Base-by-base conservation (phyloP, 179 eudicot genomes). In the Heliamphora pulchella region DNA sequence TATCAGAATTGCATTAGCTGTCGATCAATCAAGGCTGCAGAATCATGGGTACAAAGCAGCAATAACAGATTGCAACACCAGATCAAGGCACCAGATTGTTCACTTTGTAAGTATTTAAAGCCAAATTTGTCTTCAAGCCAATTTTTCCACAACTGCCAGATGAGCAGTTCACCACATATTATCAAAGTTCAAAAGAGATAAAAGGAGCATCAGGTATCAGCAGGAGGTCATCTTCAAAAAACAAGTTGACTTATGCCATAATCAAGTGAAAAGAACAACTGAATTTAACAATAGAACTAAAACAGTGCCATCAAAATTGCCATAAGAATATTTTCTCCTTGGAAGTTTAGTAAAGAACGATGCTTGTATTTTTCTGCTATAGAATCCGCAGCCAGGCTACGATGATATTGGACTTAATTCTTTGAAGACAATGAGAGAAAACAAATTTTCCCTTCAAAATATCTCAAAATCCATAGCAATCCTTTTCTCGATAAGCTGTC, bases 301-400 rank as follows among this genome's bases (percentile, higher is more conserved):
- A 72, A 18, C 2, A 51, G 10, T 6, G 13, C 59, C 76, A 20
- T 51, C 1, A 1, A 70, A 47, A 50, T 9, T 20, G 76, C 58
- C 41, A 72, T 31, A 5, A 47, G n/a, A 11, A 53, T 72, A 43
- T 72, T 72, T 20, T 72, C 76, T 11, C 41, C 61, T 72, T 72
- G 59, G 59, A 72, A 51, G 3, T 39, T 70, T 5, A 6, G 57
- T 8, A n/a, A 48, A 70, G 41, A 41, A 41, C 15, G 2, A 67
- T 41, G 48, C 31, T 31, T 31, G 31, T 31, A 31, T 31, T 31
- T 31, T 31, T 31, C 31, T 62, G 66, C 9, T 1, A 18, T 1
- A 62, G 41, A 62, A 64, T 64, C 14, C 68, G 20, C n/a, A 62
- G 31, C 31, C 31, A 31, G 31, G 31, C 31, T 31, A 31, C 31